phyloP scores from a whole-genome alignment of 148 eudicot genomes.

The Rheum nobile region DNA sequence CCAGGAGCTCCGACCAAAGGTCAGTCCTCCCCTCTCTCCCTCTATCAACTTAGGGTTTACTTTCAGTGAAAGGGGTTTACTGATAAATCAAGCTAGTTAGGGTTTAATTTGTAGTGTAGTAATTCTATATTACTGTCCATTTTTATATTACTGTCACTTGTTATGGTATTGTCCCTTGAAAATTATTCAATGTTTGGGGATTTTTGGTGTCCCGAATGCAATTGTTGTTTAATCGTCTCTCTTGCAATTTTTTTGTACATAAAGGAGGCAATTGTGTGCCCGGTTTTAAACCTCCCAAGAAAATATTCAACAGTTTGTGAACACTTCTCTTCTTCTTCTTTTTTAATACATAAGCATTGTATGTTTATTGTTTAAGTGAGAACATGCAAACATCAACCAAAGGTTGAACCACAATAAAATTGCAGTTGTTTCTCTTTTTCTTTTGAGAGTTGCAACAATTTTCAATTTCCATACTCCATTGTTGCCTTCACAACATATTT shows the following conservation, averaged over 20 bases:
- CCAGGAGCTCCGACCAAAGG: no score
- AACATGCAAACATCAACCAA: neutral
- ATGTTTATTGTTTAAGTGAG: neutral
- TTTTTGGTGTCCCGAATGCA: neutral
- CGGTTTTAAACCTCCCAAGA: neutral
- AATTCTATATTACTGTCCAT: no score
- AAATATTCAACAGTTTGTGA: neutral
- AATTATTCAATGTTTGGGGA: neutral
- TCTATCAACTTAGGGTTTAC: no score
- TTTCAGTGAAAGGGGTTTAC: no score
- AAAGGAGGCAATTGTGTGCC: slow-evolving; percentile 6
- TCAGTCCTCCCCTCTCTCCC: no score
- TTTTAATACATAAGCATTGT: neutral
- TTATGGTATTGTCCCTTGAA: neutral
- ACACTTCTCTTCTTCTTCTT: neutral
- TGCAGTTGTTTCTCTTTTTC: no score
- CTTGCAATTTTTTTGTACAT: neutral
- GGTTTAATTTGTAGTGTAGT: no score
- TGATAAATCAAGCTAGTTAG: no score
- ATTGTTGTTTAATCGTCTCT: neutral
- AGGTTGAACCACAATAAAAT: neutral
- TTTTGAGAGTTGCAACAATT: no score
- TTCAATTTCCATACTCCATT: neutral
- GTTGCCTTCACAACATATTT: neutral
- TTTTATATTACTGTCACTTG: neutral